These are phyloP conservation scores for Cyberlindnera veronae DNA, from an alignment of 805 yeast species.

Conservation along the genomic window DNA sequence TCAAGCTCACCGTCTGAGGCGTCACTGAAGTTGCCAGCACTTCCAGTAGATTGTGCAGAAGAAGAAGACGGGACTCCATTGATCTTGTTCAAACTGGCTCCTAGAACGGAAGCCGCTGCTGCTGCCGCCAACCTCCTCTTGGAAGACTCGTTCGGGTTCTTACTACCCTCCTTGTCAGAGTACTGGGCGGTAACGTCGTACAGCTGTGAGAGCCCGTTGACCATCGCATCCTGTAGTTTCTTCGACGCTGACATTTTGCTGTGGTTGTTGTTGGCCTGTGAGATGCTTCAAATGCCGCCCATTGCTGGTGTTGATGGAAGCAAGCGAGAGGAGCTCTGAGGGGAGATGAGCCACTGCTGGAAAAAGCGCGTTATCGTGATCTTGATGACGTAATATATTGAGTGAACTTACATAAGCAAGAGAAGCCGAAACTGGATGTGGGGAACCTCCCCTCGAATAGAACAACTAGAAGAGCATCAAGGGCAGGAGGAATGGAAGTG, in stretches of 20 bases:
- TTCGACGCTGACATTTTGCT: constrained; percentile 3
- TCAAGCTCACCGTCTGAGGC: constrained; percentile 27
- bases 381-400: no score
- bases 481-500: no score
- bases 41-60: not conserved
- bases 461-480: no score
- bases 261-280: not conserved
- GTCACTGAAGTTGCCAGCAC: constrained; percentile 7
- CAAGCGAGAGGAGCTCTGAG: no score
- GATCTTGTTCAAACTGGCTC: constrained; percentile 41
- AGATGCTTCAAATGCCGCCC: not conserved
- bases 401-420: no score
- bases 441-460: no score
- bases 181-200: constrained; percentile 13
- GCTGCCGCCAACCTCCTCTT: constrained; percentile 33
- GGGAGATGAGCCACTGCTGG: no score
- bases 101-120: constrained; percentile 41
- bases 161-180: constrained; percentile 8
- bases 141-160: constrained; percentile 18
- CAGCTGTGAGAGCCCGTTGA: constrained; percentile 11
- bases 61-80: no score
- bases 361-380: no score
- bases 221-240: constrained; percentile 9
- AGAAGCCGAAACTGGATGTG: no score
- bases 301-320: not conserved